Conservation (phyloP, 2,329 filamentous ascomycete genomes). For the Verticillium albo-atrum region DNA sequence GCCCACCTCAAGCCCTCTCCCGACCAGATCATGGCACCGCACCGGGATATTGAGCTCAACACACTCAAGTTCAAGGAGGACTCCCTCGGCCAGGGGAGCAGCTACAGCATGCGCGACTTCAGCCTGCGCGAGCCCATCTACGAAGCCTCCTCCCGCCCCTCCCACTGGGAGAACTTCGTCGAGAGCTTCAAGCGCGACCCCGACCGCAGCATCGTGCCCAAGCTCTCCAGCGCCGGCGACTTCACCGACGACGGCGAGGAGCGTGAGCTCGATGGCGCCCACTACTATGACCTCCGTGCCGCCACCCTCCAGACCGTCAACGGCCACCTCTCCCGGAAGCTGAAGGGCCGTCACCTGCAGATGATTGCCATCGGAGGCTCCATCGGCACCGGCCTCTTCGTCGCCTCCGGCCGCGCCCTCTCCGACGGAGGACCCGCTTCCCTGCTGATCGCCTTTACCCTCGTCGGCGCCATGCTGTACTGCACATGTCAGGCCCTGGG, state of each 20-base stretch:
- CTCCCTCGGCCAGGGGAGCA: conserved; percentile 43
- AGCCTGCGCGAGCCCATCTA: conserved; percentile 47
- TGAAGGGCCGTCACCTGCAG: conserved; percentile 84
- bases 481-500: conserved; percentile 89
- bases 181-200: conserved; percentile 63
- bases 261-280: conserved; percentile 30
- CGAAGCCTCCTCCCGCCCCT: conserved; percentile 27
- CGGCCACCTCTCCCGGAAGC: conserved; percentile 68
- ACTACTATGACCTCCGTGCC: conserved; percentile 51
- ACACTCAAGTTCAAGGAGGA: conserved; percentile 57
- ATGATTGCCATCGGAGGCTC: conserved; percentile 97
- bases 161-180: conserved; percentile 39
- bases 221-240: conserved; percentile 28
- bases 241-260: conserved; percentile 21
- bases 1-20: background rate
- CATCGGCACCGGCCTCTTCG: conserved; percentile 86
- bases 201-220: conserved; percentile 40
- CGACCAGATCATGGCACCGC: conserved; percentile 27
- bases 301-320: conserved; percentile 71
- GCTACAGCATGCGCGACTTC: conserved; percentile 43
- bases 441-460: conserved; percentile 68
- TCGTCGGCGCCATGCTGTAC: conserved; percentile 85
- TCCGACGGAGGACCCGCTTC: conserved; percentile 72
- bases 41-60: conserved; percentile 49
- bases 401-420: conserved; percentile 72